Base-by-base conservation (phyloP, 2,329 filamentous ascomycete species). In the Penicillium paneum region DNA sequence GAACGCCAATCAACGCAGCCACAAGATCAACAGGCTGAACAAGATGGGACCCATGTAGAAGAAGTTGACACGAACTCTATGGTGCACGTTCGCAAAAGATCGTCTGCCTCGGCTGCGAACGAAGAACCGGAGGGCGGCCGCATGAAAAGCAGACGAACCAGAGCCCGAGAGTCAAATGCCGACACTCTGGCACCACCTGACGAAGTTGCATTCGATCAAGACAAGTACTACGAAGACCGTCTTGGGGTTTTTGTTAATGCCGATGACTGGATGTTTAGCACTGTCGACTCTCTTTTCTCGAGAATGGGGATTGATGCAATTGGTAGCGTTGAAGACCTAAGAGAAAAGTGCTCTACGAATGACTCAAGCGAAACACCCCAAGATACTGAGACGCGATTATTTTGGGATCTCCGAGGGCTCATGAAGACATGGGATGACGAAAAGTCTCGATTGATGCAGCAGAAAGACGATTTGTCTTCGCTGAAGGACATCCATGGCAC, bases 111-210 rank as follows among this genome's bases (percentile, higher is more conserved):
- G 19, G 81, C 83, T 45, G 82, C 81, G 10, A 75, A 85, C 28
- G 78, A 83, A 2, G 84, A 86, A 12, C 73, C 74, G 12, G 83
- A 86, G 56, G 80, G 80, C 46, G 78, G 79, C 19, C 78, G 84
- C 44, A 73, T 75, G 12, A 83, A 83, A 63, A 86, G 83, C 66
- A 83, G 84, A 63, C 78, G 84, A 34, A 79, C 84, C 17, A 79
- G 83, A 49, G 82, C 83, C 29, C 78, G 84, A 57, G 83, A 85
- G 58, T 81, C 81, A 8, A 74, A 80, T 46, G 76, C 74, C 7
- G 81, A 83, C 31, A 68, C 69, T 28, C 66, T 71, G 15, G 66
- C 72, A 11, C 77, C 77, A 31, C 70, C 73, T 5, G 78, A 80
- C 35, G 76, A 79, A 19, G 70, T 76, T 15, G 70, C 75, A 28